Evolutionary conservation across 805 yeast species (phyloP).

Genomic region (Ogataea henricii): DNA sequence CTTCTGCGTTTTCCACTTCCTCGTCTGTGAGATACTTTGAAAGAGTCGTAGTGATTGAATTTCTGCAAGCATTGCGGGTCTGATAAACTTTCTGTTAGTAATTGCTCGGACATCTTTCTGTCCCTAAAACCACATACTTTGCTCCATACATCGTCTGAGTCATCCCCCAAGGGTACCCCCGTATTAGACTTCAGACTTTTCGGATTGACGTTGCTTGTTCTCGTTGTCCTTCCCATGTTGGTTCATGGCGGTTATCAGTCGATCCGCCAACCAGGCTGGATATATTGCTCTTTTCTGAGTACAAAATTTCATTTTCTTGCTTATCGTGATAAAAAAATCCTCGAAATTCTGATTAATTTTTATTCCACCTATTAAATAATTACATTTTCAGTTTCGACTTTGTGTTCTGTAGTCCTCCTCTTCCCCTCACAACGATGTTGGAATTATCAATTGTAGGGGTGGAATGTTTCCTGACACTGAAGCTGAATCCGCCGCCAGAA

Average conservation of each 20-base stretch:
- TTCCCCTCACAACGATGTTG: conserved; percentile 24
- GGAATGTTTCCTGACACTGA: conserved; percentile 17
- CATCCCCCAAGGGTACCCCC: conserved; percentile 23
- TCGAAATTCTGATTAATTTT: not conserved
- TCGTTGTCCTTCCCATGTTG: not conserved
- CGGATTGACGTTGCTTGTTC: conserved; percentile 5
- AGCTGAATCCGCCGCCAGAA: conserved; percentile 10
- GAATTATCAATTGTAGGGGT: conserved; percentile 18
- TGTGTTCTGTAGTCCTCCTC: conserved; percentile 29
- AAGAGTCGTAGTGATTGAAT: conserved; percentile 24
- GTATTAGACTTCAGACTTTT: conserved; percentile 7
- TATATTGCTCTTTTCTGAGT: not conserved
- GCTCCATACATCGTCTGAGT: conserved; percentile 29
- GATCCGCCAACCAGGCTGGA: not conserved
- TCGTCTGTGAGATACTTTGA: conserved; percentile 7
- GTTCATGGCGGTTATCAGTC: not conserved
- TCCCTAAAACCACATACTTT: conserved; percentile 15
- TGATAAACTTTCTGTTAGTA: conserved; percentile 8
- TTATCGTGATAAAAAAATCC: conserved; percentile 1
- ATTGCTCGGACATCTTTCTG: not conserved
- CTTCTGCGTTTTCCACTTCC: conserved; percentile 2
- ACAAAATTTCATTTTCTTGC: not conserved
- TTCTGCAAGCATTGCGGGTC: conserved; percentile 29
- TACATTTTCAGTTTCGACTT: conserved; percentile 26
- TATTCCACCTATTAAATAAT: not conserved